Evolutionary conservation across 2,329 filamentous ascomycete species (phyloP).

Genomic region (Mollisia scopiformis): DNA sequence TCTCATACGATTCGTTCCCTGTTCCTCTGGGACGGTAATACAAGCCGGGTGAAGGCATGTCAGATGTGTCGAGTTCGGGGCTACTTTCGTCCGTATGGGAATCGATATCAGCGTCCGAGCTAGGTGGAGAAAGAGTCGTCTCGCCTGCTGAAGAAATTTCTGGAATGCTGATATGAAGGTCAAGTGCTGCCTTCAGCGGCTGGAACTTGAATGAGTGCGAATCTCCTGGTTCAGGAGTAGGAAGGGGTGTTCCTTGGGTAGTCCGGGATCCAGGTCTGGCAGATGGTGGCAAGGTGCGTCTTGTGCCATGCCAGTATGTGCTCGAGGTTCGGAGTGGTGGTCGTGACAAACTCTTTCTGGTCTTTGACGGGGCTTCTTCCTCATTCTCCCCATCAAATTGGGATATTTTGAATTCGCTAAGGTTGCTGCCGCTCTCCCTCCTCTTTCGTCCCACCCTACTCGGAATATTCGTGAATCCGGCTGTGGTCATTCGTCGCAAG

Average conservation of each 20-base stretch:
- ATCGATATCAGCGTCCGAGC: slow-evolving; percentile 35
- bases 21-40: slow-evolving; percentile 13
- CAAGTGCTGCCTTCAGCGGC: slow-evolving; percentile 5
- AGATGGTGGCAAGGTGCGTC: slow-evolving; percentile 15
- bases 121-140: slow-evolving; percentile 29
- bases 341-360: slow-evolving; percentile 18
- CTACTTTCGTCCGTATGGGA: slow-evolving; percentile 35
- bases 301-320: slow-evolving; percentile 21
- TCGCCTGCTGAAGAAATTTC: slow-evolving; percentile 34
- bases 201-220: slow-evolving; percentile 19
- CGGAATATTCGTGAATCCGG: slow-evolving; percentile 11
- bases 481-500: slow-evolving; percentile 33
- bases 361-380: slow-evolving; percentile 9
- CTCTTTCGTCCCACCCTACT: slow-evolving; percentile 25
- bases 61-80: slow-evolving; percentile 25
- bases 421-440: slow-evolving; percentile 25
- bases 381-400: slow-evolving; percentile 17
- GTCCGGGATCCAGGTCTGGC: slow-evolving; percentile 16
- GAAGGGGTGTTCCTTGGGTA: slow-evolving; percentile 18
- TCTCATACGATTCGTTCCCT: background rate
- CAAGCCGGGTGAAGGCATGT: slow-evolving; percentile 7
- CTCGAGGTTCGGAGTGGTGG: slow-evolving; percentile 27
- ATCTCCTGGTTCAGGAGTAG: slow-evolving; percentile 15
- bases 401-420: slow-evolving; percentile 7
- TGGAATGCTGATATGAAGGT: slow-evolving; percentile 20